These are phyloP conservation scores for Cladosporium cucumerinum DNA, from an alignment of 2,329 filamentous ascomycete species.

Conservation along the genomic window DNA sequence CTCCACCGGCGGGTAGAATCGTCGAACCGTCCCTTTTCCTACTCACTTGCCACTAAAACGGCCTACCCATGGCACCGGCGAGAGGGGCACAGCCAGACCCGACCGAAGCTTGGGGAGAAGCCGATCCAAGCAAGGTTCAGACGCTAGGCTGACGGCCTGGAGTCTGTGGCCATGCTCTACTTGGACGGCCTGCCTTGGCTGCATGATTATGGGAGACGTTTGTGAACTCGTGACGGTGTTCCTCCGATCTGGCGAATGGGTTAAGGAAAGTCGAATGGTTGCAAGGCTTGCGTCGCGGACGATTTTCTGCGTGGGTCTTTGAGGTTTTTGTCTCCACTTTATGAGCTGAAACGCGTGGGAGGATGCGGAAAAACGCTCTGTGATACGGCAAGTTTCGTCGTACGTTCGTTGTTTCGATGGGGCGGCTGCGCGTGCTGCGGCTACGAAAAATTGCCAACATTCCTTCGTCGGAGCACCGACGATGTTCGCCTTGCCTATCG, in stretches of 20 bases:
- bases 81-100: neutral
- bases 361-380: neutral
- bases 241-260: neutral
- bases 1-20: neutral
- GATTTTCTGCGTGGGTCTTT: neutral
- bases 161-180: conserved; percentile 9
- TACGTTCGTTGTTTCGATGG: neutral
- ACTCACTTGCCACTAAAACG: neutral
- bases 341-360: neutral
- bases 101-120: conserved; percentile 8
- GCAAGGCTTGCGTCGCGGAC: neutral
- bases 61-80: neutral
- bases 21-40: neutral
- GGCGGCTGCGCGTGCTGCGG: neutral
- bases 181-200: conserved; percentile 16
- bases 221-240: neutral
- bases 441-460: neutral
- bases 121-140: conserved; percentile 3
- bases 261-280: neutral
- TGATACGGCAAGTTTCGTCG: conserved; percentile 7
- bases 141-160: neutral
- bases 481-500: neutral
- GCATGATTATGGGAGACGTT: neutral
- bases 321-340: neutral
- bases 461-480: neutral